phyloP scores from a whole-genome alignment of 345 rosid genomes.

The Combretum micranthum region DNA sequence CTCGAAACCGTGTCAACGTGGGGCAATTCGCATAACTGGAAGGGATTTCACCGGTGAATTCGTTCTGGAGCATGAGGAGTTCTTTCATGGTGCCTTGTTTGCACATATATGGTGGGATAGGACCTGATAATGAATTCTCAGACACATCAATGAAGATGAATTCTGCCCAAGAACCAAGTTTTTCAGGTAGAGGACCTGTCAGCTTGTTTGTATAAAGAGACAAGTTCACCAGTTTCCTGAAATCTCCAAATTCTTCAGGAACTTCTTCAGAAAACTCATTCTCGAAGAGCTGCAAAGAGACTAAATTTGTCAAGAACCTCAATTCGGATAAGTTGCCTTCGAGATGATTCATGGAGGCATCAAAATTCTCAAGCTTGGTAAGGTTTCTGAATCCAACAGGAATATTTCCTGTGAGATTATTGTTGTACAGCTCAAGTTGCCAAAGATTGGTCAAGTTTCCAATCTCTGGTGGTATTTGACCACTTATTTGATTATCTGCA shows the following conservation, averaged over 20 bases:
- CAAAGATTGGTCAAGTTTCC: conserved; percentile 22
- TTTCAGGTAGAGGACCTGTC: conserved; percentile 29
- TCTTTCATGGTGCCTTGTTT: conserved; percentile 17
- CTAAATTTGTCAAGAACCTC: conserved; percentile 22
- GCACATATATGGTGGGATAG: conserved; percentile 44
- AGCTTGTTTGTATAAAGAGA: conserved; percentile 32
- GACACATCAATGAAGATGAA: conserved; percentile 39
- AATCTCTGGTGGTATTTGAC: conserved; percentile 21
- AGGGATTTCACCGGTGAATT: conserved; percentile 16
- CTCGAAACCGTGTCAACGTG: conserved; percentile 22
- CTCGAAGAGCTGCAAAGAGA: conserved; percentile 25
- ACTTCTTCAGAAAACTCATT: conserved; percentile 29
- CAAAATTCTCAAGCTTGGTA: conserved; percentile 29
- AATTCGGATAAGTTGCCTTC: conserved; percentile 33
- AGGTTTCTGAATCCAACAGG: conserved; percentile 33
- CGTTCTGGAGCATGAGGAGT: conserved; percentile 19
- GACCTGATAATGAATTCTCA: conserved; percentile 34
- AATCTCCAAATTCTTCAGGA: conserved; percentile 35
- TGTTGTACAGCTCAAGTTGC: conserved; percentile 34
- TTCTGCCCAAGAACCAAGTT: conserved; percentile 35
- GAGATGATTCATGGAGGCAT: conserved; percentile 26
- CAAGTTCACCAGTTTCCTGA: conserved; percentile 32
- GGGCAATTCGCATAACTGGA: conserved; percentile 11
- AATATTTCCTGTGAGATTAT: conserved; percentile 30
- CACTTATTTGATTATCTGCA: conserved; percentile 21